Percentiles rank a stretch among this genome's conserved stretches.
Evolutionary conservation across 1,139 yeast species (phyloP).

Genomic region (Lodderomyces metapsilosis): DNA sequence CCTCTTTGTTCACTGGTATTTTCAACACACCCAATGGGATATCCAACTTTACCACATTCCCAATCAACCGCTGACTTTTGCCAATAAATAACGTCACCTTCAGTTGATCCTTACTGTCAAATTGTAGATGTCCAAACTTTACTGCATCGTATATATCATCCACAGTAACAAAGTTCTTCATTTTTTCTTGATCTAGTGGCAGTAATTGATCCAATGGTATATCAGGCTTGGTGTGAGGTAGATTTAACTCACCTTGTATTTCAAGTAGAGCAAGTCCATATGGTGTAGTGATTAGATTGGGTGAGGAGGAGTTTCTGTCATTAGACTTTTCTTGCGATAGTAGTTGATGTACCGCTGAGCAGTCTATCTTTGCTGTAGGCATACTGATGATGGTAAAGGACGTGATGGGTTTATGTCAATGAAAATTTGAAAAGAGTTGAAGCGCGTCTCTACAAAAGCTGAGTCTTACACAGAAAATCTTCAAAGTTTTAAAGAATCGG

Average conservation of each 20-base stretch:
- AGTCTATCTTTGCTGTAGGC: conserved; percentile 31
- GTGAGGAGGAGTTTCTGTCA: neutral
- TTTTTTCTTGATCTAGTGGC: conserved; percentile 21
- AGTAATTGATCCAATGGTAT: conserved; percentile 15
- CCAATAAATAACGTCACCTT: conserved; percentile 61
- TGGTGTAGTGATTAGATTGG: conserved; percentile 41
- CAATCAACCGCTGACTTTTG: conserved; percentile 63
- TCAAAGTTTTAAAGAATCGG: too few species aligned
- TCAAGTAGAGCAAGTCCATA: conserved; percentile 60
- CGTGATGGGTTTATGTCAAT: neutral
- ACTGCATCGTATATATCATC: conserved; percentile 48
- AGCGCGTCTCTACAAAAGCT: too few species aligned
- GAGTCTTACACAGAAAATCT: too few species aligned
- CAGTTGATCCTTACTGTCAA: conserved; percentile 42
- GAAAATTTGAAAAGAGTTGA: conserved; percentile 33
- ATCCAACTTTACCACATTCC: conserved; percentile 52
- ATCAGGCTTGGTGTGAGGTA: conserved; percentile 44
- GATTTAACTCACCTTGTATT: conserved; percentile 67
- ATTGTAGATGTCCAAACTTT: conserved; percentile 55
- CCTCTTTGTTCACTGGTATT: conserved; percentile 27
- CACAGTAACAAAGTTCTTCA: conserved; percentile 29
- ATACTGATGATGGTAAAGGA: conserved; percentile 11
- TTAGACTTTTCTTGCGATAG: conserved; percentile 12
- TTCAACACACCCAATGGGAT: conserved; percentile 62
- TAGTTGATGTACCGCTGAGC: conserved; percentile 23